Conservation (phyloP, 106 monocot species). For the Acorus gramineus region DNA sequence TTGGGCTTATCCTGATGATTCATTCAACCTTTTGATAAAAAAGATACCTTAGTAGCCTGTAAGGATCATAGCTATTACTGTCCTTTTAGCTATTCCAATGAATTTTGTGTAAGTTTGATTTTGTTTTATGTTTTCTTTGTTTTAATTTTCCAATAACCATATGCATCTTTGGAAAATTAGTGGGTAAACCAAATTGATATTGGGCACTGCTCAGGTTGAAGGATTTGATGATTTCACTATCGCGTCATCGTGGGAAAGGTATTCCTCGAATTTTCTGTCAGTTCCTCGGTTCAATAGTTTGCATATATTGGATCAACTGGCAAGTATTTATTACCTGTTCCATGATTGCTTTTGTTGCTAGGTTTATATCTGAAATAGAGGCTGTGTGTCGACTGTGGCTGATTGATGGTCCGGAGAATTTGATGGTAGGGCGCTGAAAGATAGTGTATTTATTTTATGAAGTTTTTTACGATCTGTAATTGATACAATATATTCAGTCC, state of each 20-base stretch:
- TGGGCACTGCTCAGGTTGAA: slow-evolving; percentile 44
- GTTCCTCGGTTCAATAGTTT: not conserved
- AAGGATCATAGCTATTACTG: no score
- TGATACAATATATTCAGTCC: not conserved
- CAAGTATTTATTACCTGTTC: not conserved
- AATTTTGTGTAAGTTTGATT: no score
- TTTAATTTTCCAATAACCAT: not conserved
- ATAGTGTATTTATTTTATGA: not conserved
- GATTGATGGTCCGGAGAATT: slow-evolving; percentile 73
- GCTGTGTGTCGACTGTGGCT: slow-evolving; percentile 77
- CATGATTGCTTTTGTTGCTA: slow-evolving; percentile 8
- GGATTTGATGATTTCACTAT: slow-evolving; percentile 96
- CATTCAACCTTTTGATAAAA: no score
- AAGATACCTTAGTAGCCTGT: no score
- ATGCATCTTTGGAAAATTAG: not conserved
- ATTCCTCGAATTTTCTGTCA: slow-evolving; percentile 1
- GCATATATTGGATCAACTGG: not conserved
- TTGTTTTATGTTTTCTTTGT: not conserved
- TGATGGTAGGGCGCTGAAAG: slow-evolving; percentile 41
- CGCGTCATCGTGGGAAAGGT: slow-evolving; percentile 99
- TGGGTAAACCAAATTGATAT: not conserved
- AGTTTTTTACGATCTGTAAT: not conserved
- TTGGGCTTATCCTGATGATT: no score
- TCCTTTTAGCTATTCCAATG: no score
- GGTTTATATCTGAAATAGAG: slow-evolving; percentile 97